Evolutionary conservation across 2,329 filamentous ascomycete species (phyloP).

Genomic region (Fusarium sp.): DNA sequence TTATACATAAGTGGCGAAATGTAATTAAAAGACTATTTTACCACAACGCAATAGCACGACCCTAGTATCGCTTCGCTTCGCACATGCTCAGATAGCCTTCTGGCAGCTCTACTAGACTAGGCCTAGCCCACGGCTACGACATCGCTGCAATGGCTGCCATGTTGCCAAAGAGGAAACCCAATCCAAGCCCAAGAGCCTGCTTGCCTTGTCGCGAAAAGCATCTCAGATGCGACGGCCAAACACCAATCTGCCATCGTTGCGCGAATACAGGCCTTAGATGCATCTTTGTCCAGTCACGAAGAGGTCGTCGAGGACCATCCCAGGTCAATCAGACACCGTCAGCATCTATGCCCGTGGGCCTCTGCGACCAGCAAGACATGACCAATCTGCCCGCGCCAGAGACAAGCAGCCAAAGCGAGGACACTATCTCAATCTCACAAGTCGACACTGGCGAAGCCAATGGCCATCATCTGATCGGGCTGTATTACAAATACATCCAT

Average conservation of each 20-base stretch:
- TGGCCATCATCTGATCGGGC: neutral
- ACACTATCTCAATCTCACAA: neutral
- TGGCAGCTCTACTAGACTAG: too few relatives aligned
- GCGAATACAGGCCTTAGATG: neutral
- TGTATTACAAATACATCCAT: slow-evolving; percentile 4
- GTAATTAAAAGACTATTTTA: neutral
- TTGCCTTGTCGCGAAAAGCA: slow-evolving; percentile 3
- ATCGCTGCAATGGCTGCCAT: neutral
- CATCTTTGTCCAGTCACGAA: neutral
- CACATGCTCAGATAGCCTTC: too few relatives aligned
- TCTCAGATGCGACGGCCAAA: slow-evolving; percentile 8
- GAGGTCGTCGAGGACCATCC: slow-evolving; percentile 1
- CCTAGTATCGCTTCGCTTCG: too few relatives aligned
- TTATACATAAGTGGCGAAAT: neutral
- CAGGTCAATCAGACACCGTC: neutral
- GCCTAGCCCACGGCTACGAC: too few relatives aligned
- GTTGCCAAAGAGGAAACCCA: neutral
- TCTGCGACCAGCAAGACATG: slow-evolving; percentile 1
- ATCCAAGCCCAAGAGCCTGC: slow-evolving; percentile 3
- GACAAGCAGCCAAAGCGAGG: neutral
- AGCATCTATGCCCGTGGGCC: neutral
- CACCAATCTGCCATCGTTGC: slow-evolving; percentile 2
- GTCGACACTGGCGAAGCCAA: neutral
- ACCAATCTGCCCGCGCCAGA: neutral
- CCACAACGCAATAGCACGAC: neutral